Evolutionary conservation across 225 moss, liverwort and hornwort genomes (phyloP).

Genomic region (Straminergon stramineum): DNA sequence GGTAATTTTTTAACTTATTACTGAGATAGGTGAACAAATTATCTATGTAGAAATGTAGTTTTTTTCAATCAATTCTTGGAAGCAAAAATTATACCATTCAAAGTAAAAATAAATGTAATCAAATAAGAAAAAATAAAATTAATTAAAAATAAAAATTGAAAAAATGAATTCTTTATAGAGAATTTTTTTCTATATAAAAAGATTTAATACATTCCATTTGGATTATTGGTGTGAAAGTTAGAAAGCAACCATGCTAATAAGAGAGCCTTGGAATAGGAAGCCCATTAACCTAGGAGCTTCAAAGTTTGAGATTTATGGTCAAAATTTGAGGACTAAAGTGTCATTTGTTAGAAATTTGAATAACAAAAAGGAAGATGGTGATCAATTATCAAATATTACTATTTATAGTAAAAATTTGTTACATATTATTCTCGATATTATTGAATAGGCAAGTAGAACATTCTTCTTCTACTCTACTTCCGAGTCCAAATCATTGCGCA

Average conservation of each 20-base stretch:
- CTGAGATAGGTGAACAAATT: neutral
- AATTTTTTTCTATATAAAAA: neutral
- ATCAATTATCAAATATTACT: neutral
- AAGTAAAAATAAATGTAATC: too few species aligned
- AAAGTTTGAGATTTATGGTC: neutral
- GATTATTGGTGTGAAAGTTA: neutral
- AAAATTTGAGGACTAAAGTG: neutral
- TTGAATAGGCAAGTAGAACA: fast-evolving
- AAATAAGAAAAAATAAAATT: neutral
- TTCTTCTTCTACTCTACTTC: neutral
- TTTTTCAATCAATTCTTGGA: neutral
- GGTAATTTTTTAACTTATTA: neutral
- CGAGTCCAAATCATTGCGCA: fast-evolving
- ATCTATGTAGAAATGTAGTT: neutral
- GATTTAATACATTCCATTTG: neutral
- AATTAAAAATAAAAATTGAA: neutral
- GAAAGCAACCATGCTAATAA: neutral
- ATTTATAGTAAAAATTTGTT: neutral
- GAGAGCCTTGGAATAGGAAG: neutral
- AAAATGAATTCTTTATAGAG: too few species aligned
- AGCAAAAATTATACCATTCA: neutral
- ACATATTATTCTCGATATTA: too few species aligned
- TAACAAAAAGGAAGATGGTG: too few species aligned
- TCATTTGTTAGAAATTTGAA: neutral
- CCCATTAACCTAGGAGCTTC: neutral